phyloP scores from a whole-genome alignment of 2,329 filamentous ascomycete genomes.

The Alternaria gansuensis region DNA sequence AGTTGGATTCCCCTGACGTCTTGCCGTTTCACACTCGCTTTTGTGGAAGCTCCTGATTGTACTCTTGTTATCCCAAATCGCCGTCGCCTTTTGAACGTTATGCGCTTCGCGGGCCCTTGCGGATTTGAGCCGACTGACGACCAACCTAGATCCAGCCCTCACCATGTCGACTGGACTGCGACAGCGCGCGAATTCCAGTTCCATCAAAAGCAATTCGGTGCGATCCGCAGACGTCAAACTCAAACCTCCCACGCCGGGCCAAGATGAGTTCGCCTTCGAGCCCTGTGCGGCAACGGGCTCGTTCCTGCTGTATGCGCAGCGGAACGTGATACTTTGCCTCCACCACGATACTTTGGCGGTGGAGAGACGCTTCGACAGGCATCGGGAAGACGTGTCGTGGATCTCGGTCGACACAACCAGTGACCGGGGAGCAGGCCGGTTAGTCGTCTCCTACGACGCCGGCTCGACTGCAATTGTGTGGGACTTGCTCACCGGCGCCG shows the following conservation, averaged over 20 bases:
- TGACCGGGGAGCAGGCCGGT: constrained; percentile 80
- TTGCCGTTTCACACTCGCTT: constrained; percentile 36
- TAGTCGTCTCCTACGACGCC: constrained; percentile 92
- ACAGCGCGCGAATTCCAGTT: constrained; percentile 53
- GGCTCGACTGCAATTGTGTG: constrained; percentile 94
- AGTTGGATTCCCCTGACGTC: constrained; percentile 48
- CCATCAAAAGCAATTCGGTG: constrained; percentile 46
- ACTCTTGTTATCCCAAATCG: constrained; percentile 40
- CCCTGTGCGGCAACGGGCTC: constrained; percentile 91
- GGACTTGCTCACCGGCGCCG: constrained; percentile 91
- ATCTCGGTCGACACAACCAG: constrained; percentile 92
- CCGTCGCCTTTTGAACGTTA: constrained; percentile 36
- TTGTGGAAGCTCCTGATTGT: constrained; percentile 45
- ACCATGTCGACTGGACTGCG: constrained; percentile 58
- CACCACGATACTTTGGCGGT: constrained; percentile 93
- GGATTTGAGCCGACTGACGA: constrained; percentile 44
- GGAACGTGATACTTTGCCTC: constrained; percentile 81
- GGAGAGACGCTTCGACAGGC: constrained; percentile 83
- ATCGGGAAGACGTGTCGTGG: constrained; percentile 82
- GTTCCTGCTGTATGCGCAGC: constrained; percentile 88
- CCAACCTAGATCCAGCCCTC: constrained; percentile 38
- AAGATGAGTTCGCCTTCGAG: constrained; percentile 70
- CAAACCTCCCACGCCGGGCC: constrained; percentile 56
- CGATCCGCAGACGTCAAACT: constrained; percentile 47
- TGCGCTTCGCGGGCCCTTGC: constrained; percentile 41